Evolutionary conservation across 1,284 basidiomycete species (phyloP).

Genomic region (Apiotrichum laibachii): DNA sequence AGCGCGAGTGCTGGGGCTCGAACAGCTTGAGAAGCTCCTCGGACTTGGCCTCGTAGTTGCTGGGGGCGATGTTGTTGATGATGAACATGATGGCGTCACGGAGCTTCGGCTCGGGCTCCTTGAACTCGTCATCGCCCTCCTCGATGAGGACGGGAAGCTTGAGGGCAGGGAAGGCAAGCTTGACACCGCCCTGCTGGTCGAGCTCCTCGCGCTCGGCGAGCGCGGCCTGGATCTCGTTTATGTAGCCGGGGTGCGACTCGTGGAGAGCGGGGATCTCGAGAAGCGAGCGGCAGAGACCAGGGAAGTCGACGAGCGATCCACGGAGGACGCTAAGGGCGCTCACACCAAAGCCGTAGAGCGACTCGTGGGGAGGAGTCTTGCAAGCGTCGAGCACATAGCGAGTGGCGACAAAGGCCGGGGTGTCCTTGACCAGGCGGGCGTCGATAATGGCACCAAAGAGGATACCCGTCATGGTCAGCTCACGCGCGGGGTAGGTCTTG

Average conservation of each 20-base stretch:
- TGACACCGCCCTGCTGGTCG: constrained; percentile 54
- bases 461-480: constrained; percentile 92
- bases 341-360: constrained; percentile 92
- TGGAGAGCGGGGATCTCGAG: constrained; percentile 81
- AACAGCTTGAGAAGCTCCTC: constrained; percentile 78
- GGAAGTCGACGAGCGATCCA: constrained; percentile 85
- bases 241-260: constrained; percentile 84
- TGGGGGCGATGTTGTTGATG: constrained; percentile 94
- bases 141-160: constrained; percentile 51
- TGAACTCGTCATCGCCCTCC: constrained; percentile 59
- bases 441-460: constrained; percentile 97
- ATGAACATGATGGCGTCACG: constrained; percentile 97
- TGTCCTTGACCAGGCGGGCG: constrained; percentile 87
- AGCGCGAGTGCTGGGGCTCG: constrained; percentile 75
- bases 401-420: constrained; percentile 93
- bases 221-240: constrained; percentile 67
- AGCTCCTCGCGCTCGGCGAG: constrained; percentile 55
- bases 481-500: constrained; percentile 90
- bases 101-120: constrained; percentile 75
- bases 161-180: constrained; percentile 51
- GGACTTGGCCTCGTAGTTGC: constrained; percentile 85
- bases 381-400: constrained; percentile 95
- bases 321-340: constrained; percentile 89
- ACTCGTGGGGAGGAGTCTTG: constrained; percentile 75
- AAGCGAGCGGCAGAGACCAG: constrained; percentile 84